These are phyloP conservation scores for Penicillium malachiteum DNA, from an alignment of 495 filamentous ascomycete genomes.

Conservation along the genomic window DNA sequence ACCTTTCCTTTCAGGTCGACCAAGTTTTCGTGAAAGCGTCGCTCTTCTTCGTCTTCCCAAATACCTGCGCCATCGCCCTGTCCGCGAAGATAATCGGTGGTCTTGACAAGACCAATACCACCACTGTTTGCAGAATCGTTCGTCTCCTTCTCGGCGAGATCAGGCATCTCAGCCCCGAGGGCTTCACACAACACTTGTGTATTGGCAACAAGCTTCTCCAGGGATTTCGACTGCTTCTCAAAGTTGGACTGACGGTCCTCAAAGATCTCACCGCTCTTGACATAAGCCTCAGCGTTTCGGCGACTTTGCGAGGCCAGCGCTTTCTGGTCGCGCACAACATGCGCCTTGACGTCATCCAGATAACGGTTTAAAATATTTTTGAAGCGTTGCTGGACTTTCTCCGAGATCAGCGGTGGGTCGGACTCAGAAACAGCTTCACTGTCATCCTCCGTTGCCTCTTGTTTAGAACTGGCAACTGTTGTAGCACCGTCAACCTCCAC, in stretches of 20 bases:
- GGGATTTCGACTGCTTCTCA: slow-evolving; percentile 85
- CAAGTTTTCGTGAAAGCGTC: slow-evolving; percentile 96
- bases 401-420: slow-evolving; percentile 69
- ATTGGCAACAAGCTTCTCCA: slow-evolving; percentile 87
- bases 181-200: slow-evolving; percentile 88
- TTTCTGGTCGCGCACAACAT: slow-evolving; percentile 88
- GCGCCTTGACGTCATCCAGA: slow-evolving; percentile 87
- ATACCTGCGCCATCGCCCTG: slow-evolving; percentile 93
- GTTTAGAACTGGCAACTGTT: slow-evolving; percentile 46
- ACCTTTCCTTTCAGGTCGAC: slow-evolving; percentile 95
- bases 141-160: slow-evolving; percentile 79
- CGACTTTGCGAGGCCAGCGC: slow-evolving; percentile 76
- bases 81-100: slow-evolving; percentile 87
- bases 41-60: slow-evolving; percentile 98
- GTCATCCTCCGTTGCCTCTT: slow-evolving; percentile 43
- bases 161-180: slow-evolving; percentile 91
- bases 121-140: slow-evolving; percentile 61
- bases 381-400: slow-evolving; percentile 83
- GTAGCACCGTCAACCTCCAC: slow-evolving; percentile 82
- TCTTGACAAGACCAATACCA: slow-evolving; percentile 88
- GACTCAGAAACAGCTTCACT: slow-evolving; percentile 36
- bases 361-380: slow-evolving; percentile 85
- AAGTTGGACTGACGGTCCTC: slow-evolving; percentile 96
- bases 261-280: slow-evolving; percentile 98
- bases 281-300: slow-evolving; percentile 96